Evolutionary conservation across 2,329 filamentous ascomycete species (phyloP).

Genomic region (Pseudonectria buxi): DNA sequence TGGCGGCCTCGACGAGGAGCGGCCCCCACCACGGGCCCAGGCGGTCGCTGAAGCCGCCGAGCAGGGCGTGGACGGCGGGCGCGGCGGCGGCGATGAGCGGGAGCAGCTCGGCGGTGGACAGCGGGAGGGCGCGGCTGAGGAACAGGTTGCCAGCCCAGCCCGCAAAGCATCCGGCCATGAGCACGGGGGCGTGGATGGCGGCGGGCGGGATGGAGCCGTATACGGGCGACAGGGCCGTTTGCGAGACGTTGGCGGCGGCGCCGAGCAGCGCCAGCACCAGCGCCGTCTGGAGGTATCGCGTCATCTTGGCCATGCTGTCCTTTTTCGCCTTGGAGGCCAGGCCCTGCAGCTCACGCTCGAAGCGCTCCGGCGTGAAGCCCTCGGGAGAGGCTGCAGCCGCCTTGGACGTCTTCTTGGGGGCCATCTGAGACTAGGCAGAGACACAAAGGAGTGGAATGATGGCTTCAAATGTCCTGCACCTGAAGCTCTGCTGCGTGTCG

Average conservation of each 20-base stretch:
- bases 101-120: constrained; percentile 48
- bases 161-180: constrained; percentile 60
- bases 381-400: constrained; percentile 10
- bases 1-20: constrained; percentile 64
- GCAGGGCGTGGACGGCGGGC: constrained; percentile 63
- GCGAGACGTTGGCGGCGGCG: constrained; percentile 61
- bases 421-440: no score
- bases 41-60: constrained; percentile 59
- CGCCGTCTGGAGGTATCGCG: constrained; percentile 30
- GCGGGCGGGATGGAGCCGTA: constrained; percentile 78
- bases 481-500: constrained; percentile 21
- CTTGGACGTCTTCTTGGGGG: constrained; percentile 17
- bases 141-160: constrained; percentile 65
- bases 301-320: constrained; percentile 26
- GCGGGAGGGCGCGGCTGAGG: constrained; percentile 38
- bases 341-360: constrained; percentile 46
- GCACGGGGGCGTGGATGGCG: constrained; percentile 61
- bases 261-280: constrained; percentile 37
- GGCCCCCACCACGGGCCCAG: constrained; percentile 70
- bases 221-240: constrained; percentile 73
- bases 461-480: constrained; percentile 27
- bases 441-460: no score
- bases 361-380: constrained; percentile 42
- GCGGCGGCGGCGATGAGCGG: constrained; percentile 71
- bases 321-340: constrained; percentile 39